Conservation (phyloP, 2,329 filamentous ascomycete species). For the Teratosphaeria nubilosa region DNA sequence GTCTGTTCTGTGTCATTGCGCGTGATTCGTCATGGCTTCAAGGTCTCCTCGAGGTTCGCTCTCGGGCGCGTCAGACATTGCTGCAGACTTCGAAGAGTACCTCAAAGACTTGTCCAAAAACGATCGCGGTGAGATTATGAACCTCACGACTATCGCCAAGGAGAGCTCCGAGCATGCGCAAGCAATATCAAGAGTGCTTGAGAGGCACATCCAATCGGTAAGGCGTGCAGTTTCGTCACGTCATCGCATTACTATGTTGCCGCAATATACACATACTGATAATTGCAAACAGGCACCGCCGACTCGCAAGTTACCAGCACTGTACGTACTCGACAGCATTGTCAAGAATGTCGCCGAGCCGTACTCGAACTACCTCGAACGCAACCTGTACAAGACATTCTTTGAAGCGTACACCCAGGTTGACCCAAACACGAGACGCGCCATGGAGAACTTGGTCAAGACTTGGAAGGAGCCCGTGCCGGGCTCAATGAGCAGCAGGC, state of each 20-base stretch:
- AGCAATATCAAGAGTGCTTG: constrained; percentile 79
- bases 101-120: constrained; percentile 86
- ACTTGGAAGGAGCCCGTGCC: constrained; percentile 98
- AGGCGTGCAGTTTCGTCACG: constrained; percentile 30
- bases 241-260: constrained; percentile 4
- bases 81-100: constrained; percentile 87
- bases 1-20: background rate
- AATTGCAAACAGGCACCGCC: constrained; percentile 59
- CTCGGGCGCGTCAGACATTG: constrained; percentile 58
- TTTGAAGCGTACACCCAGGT: constrained; percentile 94
- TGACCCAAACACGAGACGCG: constrained; percentile 68
- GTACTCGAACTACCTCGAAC: constrained; percentile 89
- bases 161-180: constrained; percentile 95
- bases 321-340: constrained; percentile 96
- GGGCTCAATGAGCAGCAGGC: constrained; percentile 81
- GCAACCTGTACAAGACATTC: constrained; percentile 85
- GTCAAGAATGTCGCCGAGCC: constrained; percentile 98
- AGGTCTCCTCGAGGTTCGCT: constrained; percentile 25
- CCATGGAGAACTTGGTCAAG: constrained; percentile 93
- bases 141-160: constrained; percentile 91
- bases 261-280: background rate
- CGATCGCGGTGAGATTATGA: constrained; percentile 91
- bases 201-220: constrained; percentile 93
- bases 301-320: constrained; percentile 80
- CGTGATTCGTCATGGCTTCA: constrained; percentile 47